These are phyloP conservation scores for Sclerotiophoma versabilis DNA, from an alignment of 2,329 filamentous ascomycete species.

Conservation along the genomic window DNA sequence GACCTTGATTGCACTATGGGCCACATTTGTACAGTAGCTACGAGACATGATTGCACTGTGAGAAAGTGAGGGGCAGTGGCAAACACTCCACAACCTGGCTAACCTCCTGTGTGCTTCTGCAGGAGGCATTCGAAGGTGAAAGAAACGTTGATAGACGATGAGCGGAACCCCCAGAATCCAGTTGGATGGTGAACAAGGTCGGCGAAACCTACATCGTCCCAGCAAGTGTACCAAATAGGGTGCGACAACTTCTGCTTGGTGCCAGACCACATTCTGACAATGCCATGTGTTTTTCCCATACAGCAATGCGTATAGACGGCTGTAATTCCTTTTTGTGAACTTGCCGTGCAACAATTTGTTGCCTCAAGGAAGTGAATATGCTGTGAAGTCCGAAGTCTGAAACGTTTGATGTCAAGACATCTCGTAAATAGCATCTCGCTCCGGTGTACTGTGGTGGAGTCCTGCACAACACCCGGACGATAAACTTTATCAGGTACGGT, in stretches of 20 bases:
- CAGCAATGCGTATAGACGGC: neutral
- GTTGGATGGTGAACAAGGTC: neutral
- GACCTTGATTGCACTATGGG: neutral
- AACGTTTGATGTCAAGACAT: neutral
- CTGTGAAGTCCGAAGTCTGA: neutral
- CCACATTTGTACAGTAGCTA: neutral
- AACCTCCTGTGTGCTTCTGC: too few species aligned
- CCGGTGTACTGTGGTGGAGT: neutral
- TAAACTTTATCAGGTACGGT: neutral
- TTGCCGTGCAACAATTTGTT: neutral
- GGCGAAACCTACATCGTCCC: neutral
- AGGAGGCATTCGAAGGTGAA: neutral
- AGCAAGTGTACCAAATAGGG: neutral
- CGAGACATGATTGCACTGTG: neutral
- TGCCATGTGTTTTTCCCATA: neutral
- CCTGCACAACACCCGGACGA: neutral
- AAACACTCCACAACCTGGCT: neutral
- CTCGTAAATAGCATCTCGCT: conserved; percentile 2
- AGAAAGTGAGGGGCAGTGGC: neutral
- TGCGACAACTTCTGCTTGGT: neutral
- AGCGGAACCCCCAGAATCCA: neutral
- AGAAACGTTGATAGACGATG: neutral
- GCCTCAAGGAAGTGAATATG: neutral
- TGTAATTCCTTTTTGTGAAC: neutral
- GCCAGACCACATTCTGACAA: neutral